phyloP scores from a whole-genome alignment of 805 yeast species.

The Yarrowia sp. region DNA sequence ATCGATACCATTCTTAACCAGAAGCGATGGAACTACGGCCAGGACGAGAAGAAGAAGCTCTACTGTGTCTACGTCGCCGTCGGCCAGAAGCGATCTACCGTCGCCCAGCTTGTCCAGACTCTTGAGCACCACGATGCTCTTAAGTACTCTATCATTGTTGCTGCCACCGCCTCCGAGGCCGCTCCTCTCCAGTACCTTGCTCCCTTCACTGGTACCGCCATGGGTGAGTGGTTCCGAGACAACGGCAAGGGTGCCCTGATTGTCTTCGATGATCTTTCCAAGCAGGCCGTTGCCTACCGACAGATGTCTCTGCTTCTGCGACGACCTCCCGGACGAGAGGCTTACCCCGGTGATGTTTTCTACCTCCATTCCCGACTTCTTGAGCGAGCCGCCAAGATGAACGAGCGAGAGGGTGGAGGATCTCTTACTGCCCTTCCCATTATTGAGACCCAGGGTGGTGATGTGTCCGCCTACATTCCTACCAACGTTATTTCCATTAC shows the following conservation, averaged over 20 bases:
- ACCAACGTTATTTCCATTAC: conserved; percentile 97
- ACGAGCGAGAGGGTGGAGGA: conserved; percentile 84
- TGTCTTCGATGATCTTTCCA: conserved; percentile 96
- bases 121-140: conserved; percentile 97
- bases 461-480: conserved; percentile 96
- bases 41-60: conserved; percentile 94
- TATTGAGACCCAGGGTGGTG: conserved; percentile 99
- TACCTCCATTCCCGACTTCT: conserved; percentile 91
- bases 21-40: conserved; percentile 96
- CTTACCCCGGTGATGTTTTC: conserved; percentile 96
- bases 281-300: conserved; percentile 99
- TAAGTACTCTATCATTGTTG: conserved; percentile 96
- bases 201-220: conserved; percentile 99
- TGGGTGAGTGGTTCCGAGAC: conserved; percentile 99
- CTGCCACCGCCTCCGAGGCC: conserved; percentile 99
- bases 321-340: conserved; percentile 97
- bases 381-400: conserved; percentile 98
- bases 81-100: conserved; percentile 99
- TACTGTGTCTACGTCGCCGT: conserved; percentile 99
- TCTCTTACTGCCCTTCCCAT: conserved; percentile 94
- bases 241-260: conserved; percentile 97
- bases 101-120: conserved; percentile 98
- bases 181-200: conserved; percentile 99
- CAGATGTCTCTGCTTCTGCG: conserved; percentile 95
- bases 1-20: conserved; percentile 97